phyloP scores from a whole-genome alignment of 495 filamentous ascomycete species.

The Aspergillus bridgeri region DNA sequence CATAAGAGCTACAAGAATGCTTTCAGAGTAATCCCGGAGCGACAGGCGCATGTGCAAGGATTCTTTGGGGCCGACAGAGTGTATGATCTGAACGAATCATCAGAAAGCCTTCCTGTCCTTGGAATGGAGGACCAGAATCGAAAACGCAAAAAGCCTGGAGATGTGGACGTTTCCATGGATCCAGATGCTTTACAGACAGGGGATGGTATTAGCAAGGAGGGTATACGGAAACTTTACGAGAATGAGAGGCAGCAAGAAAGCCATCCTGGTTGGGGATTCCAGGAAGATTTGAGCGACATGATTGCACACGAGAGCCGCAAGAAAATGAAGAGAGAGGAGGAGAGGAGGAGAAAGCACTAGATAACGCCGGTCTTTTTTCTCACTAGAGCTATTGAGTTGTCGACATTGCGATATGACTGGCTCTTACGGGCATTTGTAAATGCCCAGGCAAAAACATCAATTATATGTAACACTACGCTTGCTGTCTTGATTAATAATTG shows the following conservation, averaged over 20 bases:
- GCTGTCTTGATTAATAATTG: not conserved
- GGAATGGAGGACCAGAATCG: constrained; percentile 75
- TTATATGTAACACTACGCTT: not conserved
- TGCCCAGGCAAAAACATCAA: not conserved
- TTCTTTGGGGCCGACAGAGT: constrained; percentile 94
- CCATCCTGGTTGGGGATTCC: constrained; percentile 69
- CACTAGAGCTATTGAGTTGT: no score
- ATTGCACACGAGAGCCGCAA: constrained; percentile 92
- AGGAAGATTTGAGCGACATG: constrained; percentile 95
- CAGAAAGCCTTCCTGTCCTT: constrained; percentile 61
- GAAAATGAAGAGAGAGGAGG: constrained; percentile 80
- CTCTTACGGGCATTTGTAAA: not conserved
- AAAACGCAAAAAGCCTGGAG: constrained; percentile 92
- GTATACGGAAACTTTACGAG: constrained; percentile 71
- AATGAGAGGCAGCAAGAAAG: constrained; percentile 68
- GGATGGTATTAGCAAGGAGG: constrained; percentile 69
- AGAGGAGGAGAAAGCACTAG: constrained; percentile 55
- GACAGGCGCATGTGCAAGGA: constrained; percentile 74
- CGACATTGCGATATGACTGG: no score
- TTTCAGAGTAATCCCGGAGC: constrained; percentile 88
- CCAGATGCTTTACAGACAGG: constrained; percentile 66
- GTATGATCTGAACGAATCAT: constrained; percentile 70
- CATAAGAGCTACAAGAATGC: constrained; percentile 66
- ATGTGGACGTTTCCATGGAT: constrained; percentile 89
- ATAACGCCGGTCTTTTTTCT: not conserved